Evolutionary conservation across 345 rosid species (phyloP), one percentile per base, ranked within the genome.

Genomic region (Angophora floribunda): DNA sequence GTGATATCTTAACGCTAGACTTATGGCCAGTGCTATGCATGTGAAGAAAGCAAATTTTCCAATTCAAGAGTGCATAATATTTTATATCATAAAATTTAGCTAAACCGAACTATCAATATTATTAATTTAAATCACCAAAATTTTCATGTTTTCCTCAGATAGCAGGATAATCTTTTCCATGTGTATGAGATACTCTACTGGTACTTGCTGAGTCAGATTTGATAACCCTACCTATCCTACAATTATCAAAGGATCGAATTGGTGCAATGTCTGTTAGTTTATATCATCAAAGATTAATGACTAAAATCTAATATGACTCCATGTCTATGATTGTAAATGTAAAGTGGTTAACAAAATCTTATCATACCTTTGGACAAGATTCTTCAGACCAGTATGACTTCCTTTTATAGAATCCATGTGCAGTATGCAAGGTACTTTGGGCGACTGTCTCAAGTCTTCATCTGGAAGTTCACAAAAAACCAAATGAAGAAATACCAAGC

Each of bases 351-450:
- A n/a, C n/a, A n/a, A 9, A 36, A 41, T 75, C 26, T 75, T 41
- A 75, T 75, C 49, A 75, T 95, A 98, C 99, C 99, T 97, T 90
- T 98, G 99, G 86, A 97, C 91, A 52, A 98, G 98, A 91, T 93
- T 95, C 91, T 98, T 96, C 88, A 98, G 98, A 47, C 99, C 99
- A 21, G 97, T 94, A 88, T 98, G 99, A 90, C 95, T 98, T 90
- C 99, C 99, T 97, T 90, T 98, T 84, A 98, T 95, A 85, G 99
- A 97, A 91, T 98, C 99, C 99, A 98, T 97, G 89, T 98, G 99
- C 92, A 98, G 90, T 89, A 98, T 94, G 89, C 99, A 98, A 28
- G 99, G 99, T 44, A 97, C 91, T 89, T 91, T 97, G 57, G 89
- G 87, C 22, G 93, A 91, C 89, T 90, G 92, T 85, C 88, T 91